Evolutionary conservation across 2,329 filamentous ascomycete species (phyloP), one percentile per base, ranked within the genome.

Genomic region (Arthroderma sp.): DNA sequence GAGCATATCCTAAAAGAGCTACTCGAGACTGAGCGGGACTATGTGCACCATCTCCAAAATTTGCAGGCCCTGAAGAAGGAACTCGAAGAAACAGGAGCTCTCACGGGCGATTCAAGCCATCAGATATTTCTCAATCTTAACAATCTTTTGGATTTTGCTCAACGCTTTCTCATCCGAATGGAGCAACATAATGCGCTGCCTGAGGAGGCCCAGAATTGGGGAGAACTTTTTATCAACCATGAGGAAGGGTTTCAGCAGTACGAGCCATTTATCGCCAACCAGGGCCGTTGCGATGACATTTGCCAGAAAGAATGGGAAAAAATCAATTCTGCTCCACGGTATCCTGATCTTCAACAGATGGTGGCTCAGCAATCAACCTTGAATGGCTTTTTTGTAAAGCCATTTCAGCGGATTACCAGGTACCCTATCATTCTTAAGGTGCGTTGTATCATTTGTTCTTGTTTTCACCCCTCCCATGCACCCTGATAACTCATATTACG

Each of bases 101-200:
- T 96, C 51, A 83, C 85, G 1, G 89, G 91, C 44, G 91, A 98
- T 60, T 78, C 82, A 6, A 81, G 94, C 22, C 88, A 96, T 66
- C 80, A 88, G 58, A 95, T 98, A 50, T 98, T 98, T 65, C 73
- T 96, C 49, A 98, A 98, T 64, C 79, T 96, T 58, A 94, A 96
- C 61, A 80, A 84, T 29, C 84, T 98, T 40, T 74, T 98, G 43
- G 91, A 98, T 63, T 94, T 95, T 60, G 89, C 96, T 60, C 81
- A 93, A 50, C 79, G 88, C 29, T 96, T 98, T 57, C 71, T 98
- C 40, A 96, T 98, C 56, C 82, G 87, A 45, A 85, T 98, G 50
- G 91, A 98, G 67, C 93, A 93, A 29, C 93, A 88, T 33, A 94
- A 96, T 57, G 87, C 85, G 3, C 77, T 86, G 65, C 75, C 85